These are phyloP conservation scores for Jamesozyma lodderae DNA, from an alignment of 805 yeast species.

Conservation along the genomic window DNA sequence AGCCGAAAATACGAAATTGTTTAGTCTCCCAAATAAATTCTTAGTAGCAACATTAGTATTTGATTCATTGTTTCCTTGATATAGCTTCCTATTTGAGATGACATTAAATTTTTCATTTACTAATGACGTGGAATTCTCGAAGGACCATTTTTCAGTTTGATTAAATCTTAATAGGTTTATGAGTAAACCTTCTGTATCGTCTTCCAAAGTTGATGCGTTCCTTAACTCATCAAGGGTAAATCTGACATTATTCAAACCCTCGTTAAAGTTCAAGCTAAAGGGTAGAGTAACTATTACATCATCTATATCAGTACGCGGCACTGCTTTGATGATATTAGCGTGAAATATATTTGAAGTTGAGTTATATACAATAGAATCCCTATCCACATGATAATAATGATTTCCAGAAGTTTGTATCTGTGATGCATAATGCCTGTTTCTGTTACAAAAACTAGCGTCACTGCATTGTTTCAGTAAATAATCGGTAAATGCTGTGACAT, in stretches of 20 bases:
- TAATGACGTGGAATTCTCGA: slow-evolving; percentile 19
- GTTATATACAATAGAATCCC: slow-evolving; percentile 25
- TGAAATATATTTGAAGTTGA: slow-evolving; percentile 27
- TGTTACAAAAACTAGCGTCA: slow-evolving; percentile 72
- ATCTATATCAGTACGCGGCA: slow-evolving; percentile 24
- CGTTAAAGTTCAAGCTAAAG: slow-evolving; percentile 45
- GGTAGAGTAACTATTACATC: slow-evolving; percentile 41
- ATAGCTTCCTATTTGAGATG: not conserved
- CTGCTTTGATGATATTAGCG: slow-evolving; percentile 41
- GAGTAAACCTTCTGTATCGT: slow-evolving; percentile 16
- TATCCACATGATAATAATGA: slow-evolving; percentile 37
- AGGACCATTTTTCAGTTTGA: slow-evolving; percentile 53
- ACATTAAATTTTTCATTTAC: not conserved
- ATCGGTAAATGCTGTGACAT: slow-evolving; percentile 41
- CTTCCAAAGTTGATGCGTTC: slow-evolving; percentile 21
- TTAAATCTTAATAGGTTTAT: slow-evolving; percentile 45
- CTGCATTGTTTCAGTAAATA: slow-evolving; percentile 69
- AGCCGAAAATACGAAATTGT: not conserved
- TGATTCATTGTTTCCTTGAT: not conserved
- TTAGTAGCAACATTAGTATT: no score
- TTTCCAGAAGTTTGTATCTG: slow-evolving; percentile 29
- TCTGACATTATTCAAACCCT: slow-evolving; percentile 47
- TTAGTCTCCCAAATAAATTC: not conserved
- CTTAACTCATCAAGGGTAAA: slow-evolving; percentile 58
- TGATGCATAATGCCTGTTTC: slow-evolving; percentile 63